phyloP scores from a whole-genome alignment of 2,329 filamentous ascomycete genomes.

The Akanthomyces lecanii region DNA sequence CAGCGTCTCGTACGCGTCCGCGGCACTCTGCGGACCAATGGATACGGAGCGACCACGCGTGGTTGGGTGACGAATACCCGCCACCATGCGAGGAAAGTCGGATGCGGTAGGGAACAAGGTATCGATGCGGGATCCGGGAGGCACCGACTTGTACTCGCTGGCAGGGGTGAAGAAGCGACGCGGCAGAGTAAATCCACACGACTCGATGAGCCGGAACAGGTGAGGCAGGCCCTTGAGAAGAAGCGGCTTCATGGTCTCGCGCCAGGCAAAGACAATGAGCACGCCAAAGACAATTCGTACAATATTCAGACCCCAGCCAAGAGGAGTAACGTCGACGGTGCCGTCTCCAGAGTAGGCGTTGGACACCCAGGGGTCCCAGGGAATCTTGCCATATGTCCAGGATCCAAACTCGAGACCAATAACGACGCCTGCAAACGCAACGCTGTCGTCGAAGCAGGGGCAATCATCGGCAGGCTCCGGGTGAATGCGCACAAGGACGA shows the following conservation, averaged over 20 bases:
- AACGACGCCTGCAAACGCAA: conserved; percentile 85
- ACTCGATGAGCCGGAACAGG: conserved; percentile 80
- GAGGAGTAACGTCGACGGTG: conserved; percentile 59
- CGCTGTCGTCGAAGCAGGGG: conserved; percentile 93
- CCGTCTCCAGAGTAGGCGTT: conserved; percentile 43
- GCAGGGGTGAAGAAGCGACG: conserved; percentile 88
- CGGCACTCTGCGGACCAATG: conserved; percentile 89
- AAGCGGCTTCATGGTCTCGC: conserved; percentile 81
- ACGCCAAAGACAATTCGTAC: conserved; percentile 75
- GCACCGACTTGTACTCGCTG: conserved; percentile 84
- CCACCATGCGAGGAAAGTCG: conserved; percentile 77
- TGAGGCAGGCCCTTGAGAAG: conserved; percentile 76
- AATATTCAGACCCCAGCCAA: conserved; percentile 62
- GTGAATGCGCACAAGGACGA: conserved; percentile 79
- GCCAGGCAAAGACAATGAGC: conserved; percentile 80
- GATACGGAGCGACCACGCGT: conserved; percentile 74
- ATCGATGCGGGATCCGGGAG: conserved; percentile 61
- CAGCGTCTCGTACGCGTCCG: conserved; percentile 92
- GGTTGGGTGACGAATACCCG: conserved; percentile 71
- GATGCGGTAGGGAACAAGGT: conserved; percentile 88
- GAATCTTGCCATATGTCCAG: conserved; percentile 71
- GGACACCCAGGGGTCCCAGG: conserved; percentile 40
- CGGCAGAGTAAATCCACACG: conserved; percentile 72
- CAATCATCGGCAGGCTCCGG: conserved; percentile 96
- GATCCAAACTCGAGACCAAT: conserved; percentile 78